Evolutionary conservation across 169 alveolate genomes (phyloP), one percentile per base, ranked within the genome.

Genomic region (Cryptosporidium felis): DNA sequence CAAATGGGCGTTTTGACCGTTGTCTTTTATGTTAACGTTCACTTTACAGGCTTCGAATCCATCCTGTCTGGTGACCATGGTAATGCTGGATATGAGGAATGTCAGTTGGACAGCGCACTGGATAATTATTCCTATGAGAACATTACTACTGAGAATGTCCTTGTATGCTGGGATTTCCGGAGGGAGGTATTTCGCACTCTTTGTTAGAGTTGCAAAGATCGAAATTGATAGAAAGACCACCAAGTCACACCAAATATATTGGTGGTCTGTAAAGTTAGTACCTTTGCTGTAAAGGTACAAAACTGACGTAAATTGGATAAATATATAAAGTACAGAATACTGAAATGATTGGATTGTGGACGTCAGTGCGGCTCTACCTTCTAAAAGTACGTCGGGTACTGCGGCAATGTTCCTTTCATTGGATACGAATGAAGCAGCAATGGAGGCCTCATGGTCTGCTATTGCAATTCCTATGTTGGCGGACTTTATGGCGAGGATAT

Each of bases 391-490:
- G 40, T 74, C 85, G 32, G 85, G 85, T 21, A 74, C 67, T 49
- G 85, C 65, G 10, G 46, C 85, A 21, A 74, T 74, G 21, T 74
- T 38, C 42, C 67, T 74, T 12, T 56, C 67, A 34, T 36, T 40
- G 5, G 66, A 58, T 5, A 65, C 61, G 56, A 74, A 74, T 34
- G 85, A 36, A 4, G 85, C 63, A 6, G 67, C 59, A 9, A 56
- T 59, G 5, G 85, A 51, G 9, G 49, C 67, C 14, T 74, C 82
- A 30, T 63, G 79, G 18, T 82, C 58, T 38, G 66, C 80, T 32
- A 90, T 82, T 21, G 93, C 80, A 46, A 90, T 89, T 5, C 93
- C 93, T 1, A 90, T 66, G 60, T 90, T 88, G 14, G 89, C 88
- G 53, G 89, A 82, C 46, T 88, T 80, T 12, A 90, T 80, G 14